A percentile compares a stretch with the other conserved stretches of the same genome.
These are phyloP conservation scores for Ophiosphaerella herpotricha DNA, from an alignment of 2,329 filamentous ascomycete species.

Conservation along the genomic window DNA sequence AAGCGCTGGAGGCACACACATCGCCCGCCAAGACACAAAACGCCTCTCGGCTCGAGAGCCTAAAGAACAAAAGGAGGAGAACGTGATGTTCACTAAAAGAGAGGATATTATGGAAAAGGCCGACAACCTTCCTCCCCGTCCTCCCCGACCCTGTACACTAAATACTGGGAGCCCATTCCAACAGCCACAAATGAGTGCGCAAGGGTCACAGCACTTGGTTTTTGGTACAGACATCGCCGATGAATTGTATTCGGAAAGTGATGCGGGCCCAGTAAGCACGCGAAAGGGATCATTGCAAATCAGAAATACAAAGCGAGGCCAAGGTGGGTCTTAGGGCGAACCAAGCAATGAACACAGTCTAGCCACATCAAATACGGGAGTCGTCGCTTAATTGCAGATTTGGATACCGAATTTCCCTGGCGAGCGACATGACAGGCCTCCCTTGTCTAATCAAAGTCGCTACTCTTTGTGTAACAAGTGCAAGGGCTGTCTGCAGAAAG, in stretches of 20 bases:
- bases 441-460: not conserved
- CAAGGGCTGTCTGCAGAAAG: conserved; percentile 2
- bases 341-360: no score
- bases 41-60: not conserved
- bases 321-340: no score
- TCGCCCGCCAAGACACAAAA: not conserved
- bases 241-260: not conserved
- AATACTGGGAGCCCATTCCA: not conserved
- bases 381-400: no score
- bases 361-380: no score
- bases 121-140: no score
- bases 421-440: not conserved
- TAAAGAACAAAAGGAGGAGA: not conserved
- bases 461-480: conserved; percentile 1
- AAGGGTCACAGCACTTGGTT: conserved; percentile 5
- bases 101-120: not conserved
- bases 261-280: no score
- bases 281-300: no score
- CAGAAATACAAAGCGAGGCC: no score
- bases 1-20: not conserved
- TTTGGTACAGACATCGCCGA: conserved; percentile 1
- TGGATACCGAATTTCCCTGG: not conserved
- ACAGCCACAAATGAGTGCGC: conserved; percentile 10
- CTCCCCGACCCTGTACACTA: not conserved
- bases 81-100: not conserved